Conservation (phyloP, 257 asterid species). For the Vinca minor region DNA sequence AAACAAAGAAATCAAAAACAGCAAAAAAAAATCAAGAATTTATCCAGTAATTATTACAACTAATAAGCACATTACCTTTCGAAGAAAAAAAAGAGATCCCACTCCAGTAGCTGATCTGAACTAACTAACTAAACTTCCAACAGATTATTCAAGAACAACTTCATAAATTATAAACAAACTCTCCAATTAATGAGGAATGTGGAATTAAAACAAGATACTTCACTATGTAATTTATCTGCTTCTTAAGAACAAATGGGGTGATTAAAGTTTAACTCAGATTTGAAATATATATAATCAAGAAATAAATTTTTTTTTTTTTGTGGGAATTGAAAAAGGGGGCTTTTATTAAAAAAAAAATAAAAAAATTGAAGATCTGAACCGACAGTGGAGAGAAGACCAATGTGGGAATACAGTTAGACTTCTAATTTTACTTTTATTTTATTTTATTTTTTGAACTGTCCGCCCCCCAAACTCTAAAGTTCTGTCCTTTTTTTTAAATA, state of each 20-base stretch:
- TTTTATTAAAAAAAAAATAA: background rate
- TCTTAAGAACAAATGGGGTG: background rate
- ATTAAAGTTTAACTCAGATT: too few relatives aligned
- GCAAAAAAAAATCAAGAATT: background rate
- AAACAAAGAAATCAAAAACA: background rate
- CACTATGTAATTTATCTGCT: background rate
- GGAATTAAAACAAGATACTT: background rate
- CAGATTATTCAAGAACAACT: constrained; percentile 7
- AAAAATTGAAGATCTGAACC: constrained; percentile 2
- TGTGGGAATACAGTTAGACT: background rate
- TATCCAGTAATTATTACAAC: background rate
- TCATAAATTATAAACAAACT: background rate
- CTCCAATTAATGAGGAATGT: constrained; percentile 3
- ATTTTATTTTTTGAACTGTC: too few relatives aligned
- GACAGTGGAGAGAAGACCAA: constrained; percentile 1
- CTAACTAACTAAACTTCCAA: background rate
- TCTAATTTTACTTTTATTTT: background rate
- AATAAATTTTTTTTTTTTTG: too few relatives aligned
- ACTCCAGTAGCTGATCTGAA: constrained; percentile 2
- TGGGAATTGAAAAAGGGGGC: too few relatives aligned
- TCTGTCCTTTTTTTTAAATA: too few relatives aligned
- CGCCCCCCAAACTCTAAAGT: too few relatives aligned
- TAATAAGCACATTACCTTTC: constrained; percentile 1
- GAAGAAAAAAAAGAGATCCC: background rate
- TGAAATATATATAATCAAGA: too few relatives aligned